These are phyloP conservation scores for Nothopassalora personata DNA, from an alignment of 2,329 filamentous ascomycete species.

Conservation along the genomic window DNA sequence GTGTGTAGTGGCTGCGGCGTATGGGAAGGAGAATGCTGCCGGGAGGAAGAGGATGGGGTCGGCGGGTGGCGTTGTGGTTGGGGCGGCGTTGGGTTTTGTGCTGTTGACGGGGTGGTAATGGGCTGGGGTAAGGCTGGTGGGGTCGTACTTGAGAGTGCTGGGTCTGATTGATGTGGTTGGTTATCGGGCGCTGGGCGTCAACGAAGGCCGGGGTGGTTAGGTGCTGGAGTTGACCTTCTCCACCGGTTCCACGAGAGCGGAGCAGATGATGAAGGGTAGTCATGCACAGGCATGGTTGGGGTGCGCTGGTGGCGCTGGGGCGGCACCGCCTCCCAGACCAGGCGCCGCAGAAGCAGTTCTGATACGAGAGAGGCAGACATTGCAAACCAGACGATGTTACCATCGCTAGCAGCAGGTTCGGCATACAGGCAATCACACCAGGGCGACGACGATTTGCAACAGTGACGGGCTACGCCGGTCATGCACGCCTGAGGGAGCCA, in stretches of 20 bases:
- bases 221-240: background rate
- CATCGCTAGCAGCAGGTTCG: background rate
- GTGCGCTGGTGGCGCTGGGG: background rate
- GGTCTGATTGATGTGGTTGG: background rate
- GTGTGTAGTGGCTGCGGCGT: background rate
- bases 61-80: background rate
- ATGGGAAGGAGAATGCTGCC: background rate
- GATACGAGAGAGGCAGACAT: background rate
- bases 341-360: background rate
- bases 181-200: background rate
- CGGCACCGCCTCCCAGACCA: background rate
- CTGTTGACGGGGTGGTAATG: background rate
- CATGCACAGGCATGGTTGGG: background rate
- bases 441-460: background rate
- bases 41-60: background rate
- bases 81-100: background rate
- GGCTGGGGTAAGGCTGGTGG: background rate
- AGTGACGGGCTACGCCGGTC: conserved; percentile 1
- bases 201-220: background rate
- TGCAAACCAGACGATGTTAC: background rate
- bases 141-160: background rate
- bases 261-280: background rate
- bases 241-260: background rate
- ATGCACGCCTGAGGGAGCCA: conserved; percentile 1
- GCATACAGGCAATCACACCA: background rate